These are phyloP conservation scores for Trichoderma pleuroti DNA, from an alignment of 2,329 filamentous ascomycete genomes.

Conservation along the genomic window DNA sequence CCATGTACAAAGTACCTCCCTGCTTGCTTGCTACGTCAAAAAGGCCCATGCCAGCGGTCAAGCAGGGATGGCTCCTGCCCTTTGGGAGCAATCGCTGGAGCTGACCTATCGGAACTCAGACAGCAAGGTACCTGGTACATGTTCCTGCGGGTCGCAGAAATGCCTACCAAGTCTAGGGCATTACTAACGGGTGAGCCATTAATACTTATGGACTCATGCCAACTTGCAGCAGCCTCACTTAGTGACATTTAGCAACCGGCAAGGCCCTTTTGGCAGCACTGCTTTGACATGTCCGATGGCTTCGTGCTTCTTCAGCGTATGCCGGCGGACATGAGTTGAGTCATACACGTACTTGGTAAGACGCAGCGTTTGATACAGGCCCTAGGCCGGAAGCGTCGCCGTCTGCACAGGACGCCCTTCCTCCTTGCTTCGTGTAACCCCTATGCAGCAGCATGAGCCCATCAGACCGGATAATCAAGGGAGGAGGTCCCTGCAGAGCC, in stretches of 20 bases:
- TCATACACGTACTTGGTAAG: not conserved
- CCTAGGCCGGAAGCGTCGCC: not conserved
- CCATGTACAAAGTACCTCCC: not conserved
- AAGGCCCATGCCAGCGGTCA: not conserved
- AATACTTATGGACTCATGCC: not conserved
- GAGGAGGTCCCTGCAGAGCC: constrained; percentile 14
- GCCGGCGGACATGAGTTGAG: not conserved
- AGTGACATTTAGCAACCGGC: too few species aligned
- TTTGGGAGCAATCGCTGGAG: not conserved
- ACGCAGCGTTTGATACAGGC: not conserved
- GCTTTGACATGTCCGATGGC: not conserved
- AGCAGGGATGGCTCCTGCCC: constrained; percentile 10
- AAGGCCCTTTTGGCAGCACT: not conserved
- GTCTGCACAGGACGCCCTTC: not conserved
- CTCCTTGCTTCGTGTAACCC: not conserved
- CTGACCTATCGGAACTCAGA: constrained; percentile 10
- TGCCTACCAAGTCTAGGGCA: not conserved
- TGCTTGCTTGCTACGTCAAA: constrained; percentile 7
- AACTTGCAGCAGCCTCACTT: constrained; percentile 11
- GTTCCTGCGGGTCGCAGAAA: not conserved
- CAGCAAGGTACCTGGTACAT: not conserved
- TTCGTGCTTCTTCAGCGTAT: not conserved
- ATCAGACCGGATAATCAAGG: constrained; percentile 3
- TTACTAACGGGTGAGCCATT: constrained; percentile 12
- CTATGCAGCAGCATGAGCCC: constrained; percentile 5